Evolutionary conservation across 106 monocot genomes (phyloP), one percentile per base, ranked within the genome.

Genomic region (Amphibolis antarctica): DNA sequence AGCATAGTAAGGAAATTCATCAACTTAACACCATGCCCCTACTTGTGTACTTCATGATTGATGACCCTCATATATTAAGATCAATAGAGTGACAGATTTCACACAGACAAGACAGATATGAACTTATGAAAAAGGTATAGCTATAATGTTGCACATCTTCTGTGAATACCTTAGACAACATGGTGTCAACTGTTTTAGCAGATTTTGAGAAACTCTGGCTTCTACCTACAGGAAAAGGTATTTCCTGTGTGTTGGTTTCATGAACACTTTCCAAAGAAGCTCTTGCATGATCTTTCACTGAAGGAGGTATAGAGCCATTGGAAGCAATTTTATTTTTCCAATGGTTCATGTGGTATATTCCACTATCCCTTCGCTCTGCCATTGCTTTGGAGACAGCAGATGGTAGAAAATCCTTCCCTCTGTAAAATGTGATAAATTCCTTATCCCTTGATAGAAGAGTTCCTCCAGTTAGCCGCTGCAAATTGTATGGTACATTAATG

Each of bases 321-420:
- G 46, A 53, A 60, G 47, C 57, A 28, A 31, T 63, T 20, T 62
- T 56, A 64, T 65, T 30, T 22, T 30, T 63, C 18, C 12, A 72
- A 19, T 58, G 55, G 46, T 69, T 79, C 52, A 67, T 60, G 55
- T 69, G 71, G 42, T 44, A 7, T 20, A 72, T 70, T 64, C 60
- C 76, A 80, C 14, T 47, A 53, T 83, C 87, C 63, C 98, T 76
- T 62, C 91, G 67, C 65, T 98, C 81, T 77, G 91, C 82, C 60
- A 98, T 91, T 18, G 91, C 98, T 71, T 28, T 52, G 46, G 87
- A 91, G 29, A 98, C 79, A 44, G 87, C 80, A 74, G 71, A 67
- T 46, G 98, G 98, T 36, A 98, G 79, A 73, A 98, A 98, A 82
- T 98, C 91, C 63, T 98, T 98, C 51, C 98, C 98, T 84, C 98